phyloP scores from a whole-genome alignment of 805 yeast species.

The Debaryomyces tyrocola region DNA sequence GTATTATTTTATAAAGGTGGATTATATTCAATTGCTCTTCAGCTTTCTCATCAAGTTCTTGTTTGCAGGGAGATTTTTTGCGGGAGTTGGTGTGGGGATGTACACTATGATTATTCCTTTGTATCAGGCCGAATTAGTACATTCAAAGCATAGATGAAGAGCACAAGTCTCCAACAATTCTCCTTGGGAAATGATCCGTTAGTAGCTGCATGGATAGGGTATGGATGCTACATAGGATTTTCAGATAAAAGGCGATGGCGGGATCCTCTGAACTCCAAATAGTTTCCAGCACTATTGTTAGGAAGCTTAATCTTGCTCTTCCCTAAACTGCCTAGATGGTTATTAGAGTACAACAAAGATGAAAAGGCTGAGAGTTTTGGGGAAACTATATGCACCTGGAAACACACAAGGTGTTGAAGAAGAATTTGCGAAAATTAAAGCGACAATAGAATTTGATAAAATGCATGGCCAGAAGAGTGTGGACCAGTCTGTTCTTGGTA shows the following conservation, averaged over 20 bases:
- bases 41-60: conserved; percentile 18
- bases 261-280: neutral
- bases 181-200: neutral
- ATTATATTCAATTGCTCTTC: too few relatives aligned
- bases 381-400: neutral
- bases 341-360: conserved; percentile 47
- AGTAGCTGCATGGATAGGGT: conserved; percentile 7
- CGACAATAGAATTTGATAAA: neutral
- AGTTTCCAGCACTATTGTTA: neutral
- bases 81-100: conserved; percentile 44
- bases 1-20: too few relatives aligned
- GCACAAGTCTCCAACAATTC: neutral
- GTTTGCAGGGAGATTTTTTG: conserved; percentile 39
- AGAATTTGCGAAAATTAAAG: neutral
- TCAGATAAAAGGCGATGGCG: neutral
- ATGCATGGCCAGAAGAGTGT: neutral
- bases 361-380: conserved; percentile 45
- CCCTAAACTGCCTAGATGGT: conserved; percentile 70
- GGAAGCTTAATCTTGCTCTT: conserved; percentile 28
- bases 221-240: neutral
- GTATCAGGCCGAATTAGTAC: conserved; percentile 42
- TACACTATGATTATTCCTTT: conserved; percentile 41
- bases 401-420: neutral
- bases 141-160: conserved; percentile 43
- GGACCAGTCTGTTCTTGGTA: conserved; percentile 1